phyloP scores from a whole-genome alignment of 2,329 filamentous ascomycete genomes.

The Xylariaceae sp. region DNA sequence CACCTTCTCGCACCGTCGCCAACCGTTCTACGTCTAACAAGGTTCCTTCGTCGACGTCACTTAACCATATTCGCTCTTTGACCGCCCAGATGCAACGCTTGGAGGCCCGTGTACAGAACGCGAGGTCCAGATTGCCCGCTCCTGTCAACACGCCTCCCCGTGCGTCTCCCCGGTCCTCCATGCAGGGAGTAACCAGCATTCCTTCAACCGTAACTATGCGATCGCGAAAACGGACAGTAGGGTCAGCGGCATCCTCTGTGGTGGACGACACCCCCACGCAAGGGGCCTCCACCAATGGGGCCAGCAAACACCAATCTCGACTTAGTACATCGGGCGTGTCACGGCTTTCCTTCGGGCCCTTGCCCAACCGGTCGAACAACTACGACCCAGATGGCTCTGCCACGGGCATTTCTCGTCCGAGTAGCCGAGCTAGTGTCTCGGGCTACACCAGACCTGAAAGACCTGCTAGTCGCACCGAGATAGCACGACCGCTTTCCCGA shows the following conservation, averaged over 20 bases:
- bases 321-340: conserved; percentile 62
- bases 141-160: conserved; percentile 75
- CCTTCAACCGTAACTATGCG: conserved; percentile 63
- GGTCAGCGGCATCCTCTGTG: conserved; percentile 51
- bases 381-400: conserved; percentile 42
- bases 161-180: conserved; percentile 65
- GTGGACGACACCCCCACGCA: conserved; percentile 53
- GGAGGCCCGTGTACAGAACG: conserved; percentile 88
- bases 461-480: conserved; percentile 53
- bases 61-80: conserved; percentile 88
- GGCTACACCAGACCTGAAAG: conserved; percentile 42
- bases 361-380: conserved; percentile 50
- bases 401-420: conserved; percentile 60
- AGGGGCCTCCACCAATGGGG: conserved; percentile 39
- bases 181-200: conserved; percentile 40
- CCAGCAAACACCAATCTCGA: conserved; percentile 51
- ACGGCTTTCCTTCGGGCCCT: conserved; percentile 61
- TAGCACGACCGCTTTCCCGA: conserved; percentile 64
- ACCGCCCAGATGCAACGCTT: conserved; percentile 97
- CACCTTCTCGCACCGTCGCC: conserved; percentile 45
- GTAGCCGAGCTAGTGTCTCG: conserved; percentile 66
- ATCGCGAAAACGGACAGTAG: conserved; percentile 65
- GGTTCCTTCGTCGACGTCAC: conserved; percentile 63
- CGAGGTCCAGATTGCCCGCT: conserved; percentile 85
- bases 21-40: conserved; percentile 47